phyloP scores from a whole-genome alignment of 176 grass and related monocot species.

The Otatea glauca region DNA sequence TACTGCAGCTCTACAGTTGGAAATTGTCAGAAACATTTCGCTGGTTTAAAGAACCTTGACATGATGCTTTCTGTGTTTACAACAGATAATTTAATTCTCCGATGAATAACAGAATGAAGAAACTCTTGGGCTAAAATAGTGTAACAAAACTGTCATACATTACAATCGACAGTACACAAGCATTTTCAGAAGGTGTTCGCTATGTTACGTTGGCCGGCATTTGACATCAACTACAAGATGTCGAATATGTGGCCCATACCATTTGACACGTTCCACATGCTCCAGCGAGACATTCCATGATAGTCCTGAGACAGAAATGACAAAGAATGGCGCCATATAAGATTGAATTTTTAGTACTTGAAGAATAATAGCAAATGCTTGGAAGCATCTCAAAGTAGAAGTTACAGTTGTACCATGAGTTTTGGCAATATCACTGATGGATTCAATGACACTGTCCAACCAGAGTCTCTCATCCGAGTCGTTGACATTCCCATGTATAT shows the following conservation, averaged over 20 bases:
- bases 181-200: not conserved
- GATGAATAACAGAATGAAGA: not conserved
- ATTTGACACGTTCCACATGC: slow-evolving; percentile 83
- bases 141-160: not conserved
- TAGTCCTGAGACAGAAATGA: slow-evolving; percentile 50
- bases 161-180: not conserved
- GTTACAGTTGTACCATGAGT: slow-evolving; percentile 54
- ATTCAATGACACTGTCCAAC: slow-evolving; percentile 69
- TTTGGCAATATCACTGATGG: slow-evolving; percentile 62
- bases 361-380: slow-evolving; percentile 9
- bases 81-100: not conserved
- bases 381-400: not conserved
- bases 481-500: slow-evolving; percentile 88
- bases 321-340: not conserved
- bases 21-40: not conserved
- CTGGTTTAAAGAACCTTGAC: not conserved
- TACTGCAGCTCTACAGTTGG: not conserved
- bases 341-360: not conserved
- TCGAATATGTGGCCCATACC: slow-evolving; percentile 86
- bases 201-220: slow-evolving; percentile 39
- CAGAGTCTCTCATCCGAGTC: slow-evolving; percentile 68
- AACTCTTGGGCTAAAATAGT: not conserved
- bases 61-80: too few species aligned
- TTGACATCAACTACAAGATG: slow-evolving; percentile 85
- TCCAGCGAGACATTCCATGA: slow-evolving; percentile 64